Conservation (phyloP, 1,284 basidiomycete genomes). For the Boletus semigastroideus region DNA sequence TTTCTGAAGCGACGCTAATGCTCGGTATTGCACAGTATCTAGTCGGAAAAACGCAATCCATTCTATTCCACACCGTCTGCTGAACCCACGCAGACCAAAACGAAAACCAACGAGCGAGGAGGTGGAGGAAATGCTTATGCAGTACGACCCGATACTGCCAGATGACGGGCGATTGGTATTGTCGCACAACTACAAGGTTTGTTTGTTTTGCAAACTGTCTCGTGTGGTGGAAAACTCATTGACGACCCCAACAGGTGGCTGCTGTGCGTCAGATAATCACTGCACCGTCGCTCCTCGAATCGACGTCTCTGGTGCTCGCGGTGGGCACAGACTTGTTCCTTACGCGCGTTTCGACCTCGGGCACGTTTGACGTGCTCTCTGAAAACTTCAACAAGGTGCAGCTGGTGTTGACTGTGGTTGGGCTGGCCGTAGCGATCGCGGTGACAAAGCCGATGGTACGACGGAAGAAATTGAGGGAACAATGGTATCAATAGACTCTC, state of each 20-base stretch:
- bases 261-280: slow-evolving; percentile 67
- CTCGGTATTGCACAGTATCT: slow-evolving; percentile 54
- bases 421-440: slow-evolving; percentile 70
- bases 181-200: slow-evolving; percentile 76
- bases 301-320: slow-evolving; percentile 86
- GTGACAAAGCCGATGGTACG: slow-evolving; percentile 75
- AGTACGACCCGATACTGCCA: slow-evolving; percentile 80
- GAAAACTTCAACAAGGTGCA: slow-evolving; percentile 94
- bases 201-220: slow-evolving; percentile 14
- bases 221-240: not conserved
- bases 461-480: slow-evolving; percentile 61
- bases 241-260: slow-evolving; percentile 49
- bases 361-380: slow-evolving; percentile 91
- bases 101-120: slow-evolving; percentile 78
- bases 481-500: slow-evolving; percentile 55
- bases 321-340: slow-evolving; percentile 88
- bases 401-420: slow-evolving; percentile 80
- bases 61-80: slow-evolving; percentile 68
- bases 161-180: slow-evolving; percentile 74
- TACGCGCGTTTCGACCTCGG: slow-evolving; percentile 81
- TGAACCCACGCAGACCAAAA: slow-evolving; percentile 85
- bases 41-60: slow-evolving; percentile 76
- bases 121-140: slow-evolving; percentile 81
- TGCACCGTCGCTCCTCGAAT: slow-evolving; percentile 85
- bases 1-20: not conserved